Evolutionary conservation across 345 rosid genomes (phyloP), one percentile per base, ranked within the genome.

Genomic region (Populus simonii): DNA sequence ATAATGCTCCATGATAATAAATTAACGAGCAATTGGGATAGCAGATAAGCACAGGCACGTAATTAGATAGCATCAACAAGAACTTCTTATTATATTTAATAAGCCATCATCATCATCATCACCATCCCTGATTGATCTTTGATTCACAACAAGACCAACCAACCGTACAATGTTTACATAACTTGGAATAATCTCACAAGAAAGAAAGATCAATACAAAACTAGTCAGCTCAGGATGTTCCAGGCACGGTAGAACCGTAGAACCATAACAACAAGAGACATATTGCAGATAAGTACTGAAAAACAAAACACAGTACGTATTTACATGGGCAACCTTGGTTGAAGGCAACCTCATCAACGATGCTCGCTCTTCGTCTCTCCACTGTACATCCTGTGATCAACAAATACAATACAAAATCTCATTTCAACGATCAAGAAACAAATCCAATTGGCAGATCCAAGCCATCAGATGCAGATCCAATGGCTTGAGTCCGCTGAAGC

Each of bases 361-460:
- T 88, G 97, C 89, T 91, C 87, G 90, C 92, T 95, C 88, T 90
- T 89, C 1, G 96, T 89, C 72, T 92, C 97, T 51, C 90, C 93
- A 51, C 98, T 93, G 93, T 95, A 95, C 45, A 95, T 89, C 99
- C 99, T 95, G 88, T 61, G 66, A 51, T 20, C 8, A 79, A 63
- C 81, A 82, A 0, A 4, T n/a, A 25, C 36, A 59, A 5, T 18
- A 18, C 1, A 65, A 0, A 61, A 65, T 2, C 10, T 17, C 22
- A 29, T 25, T 18, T 0, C 2, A 11, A 4, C 16, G 36, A 16
- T 29, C 20, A 16, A 5, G 31, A 23, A 16, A 36, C 1, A 5
- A 68, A n/a, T 1, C 36, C 6, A 31, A 13, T 41, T 23, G 25
- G 29, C 43, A 74, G 33, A 86, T 83, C 80, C 62, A 12, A 76